Evolutionary conservation across 2,329 filamentous ascomycete genomes (phyloP).

Genomic region (Fusarium hostae): DNA sequence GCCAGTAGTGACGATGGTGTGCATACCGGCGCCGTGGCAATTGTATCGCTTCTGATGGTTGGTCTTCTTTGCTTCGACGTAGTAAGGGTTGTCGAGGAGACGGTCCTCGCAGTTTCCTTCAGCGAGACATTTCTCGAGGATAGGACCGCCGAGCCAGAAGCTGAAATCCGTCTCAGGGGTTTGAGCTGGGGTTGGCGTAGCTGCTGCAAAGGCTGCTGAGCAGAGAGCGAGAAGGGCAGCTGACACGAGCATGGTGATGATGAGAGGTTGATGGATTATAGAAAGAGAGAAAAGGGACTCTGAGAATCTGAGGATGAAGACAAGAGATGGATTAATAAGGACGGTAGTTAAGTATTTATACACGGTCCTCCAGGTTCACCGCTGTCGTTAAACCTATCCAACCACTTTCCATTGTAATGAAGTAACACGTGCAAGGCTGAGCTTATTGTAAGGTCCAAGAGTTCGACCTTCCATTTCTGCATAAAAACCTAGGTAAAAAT

Average conservation of each 20-base stretch:
- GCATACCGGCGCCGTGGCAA: not conserved
- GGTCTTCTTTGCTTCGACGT: not conserved
- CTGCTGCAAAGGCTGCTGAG: not conserved
- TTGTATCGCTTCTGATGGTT: not conserved
- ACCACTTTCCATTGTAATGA: not conserved
- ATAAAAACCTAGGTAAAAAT: accelerated
- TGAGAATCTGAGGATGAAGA: not conserved
- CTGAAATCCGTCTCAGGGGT: not conserved
- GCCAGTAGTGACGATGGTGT: not conserved
- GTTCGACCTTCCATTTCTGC: not conserved
- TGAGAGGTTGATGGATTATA: accelerated
- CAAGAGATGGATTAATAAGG: not conserved
- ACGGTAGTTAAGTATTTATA: not conserved
- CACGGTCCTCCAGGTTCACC: not conserved
- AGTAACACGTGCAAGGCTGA: not conserved
- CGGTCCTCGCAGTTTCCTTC: not conserved
- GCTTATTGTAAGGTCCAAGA: no score
- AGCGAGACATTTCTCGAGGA: not conserved
- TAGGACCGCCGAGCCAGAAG: not conserved
- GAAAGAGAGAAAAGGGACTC: not conserved
- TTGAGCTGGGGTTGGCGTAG: not conserved
- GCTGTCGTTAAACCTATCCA: not conserved
- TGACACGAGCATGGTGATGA: not conserved
- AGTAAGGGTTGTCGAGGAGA: not conserved
- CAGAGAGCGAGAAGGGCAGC: not conserved